Conservation (phyloP, 192 early-diverging fungal genomes). For the Coemansia sp. region DNA sequence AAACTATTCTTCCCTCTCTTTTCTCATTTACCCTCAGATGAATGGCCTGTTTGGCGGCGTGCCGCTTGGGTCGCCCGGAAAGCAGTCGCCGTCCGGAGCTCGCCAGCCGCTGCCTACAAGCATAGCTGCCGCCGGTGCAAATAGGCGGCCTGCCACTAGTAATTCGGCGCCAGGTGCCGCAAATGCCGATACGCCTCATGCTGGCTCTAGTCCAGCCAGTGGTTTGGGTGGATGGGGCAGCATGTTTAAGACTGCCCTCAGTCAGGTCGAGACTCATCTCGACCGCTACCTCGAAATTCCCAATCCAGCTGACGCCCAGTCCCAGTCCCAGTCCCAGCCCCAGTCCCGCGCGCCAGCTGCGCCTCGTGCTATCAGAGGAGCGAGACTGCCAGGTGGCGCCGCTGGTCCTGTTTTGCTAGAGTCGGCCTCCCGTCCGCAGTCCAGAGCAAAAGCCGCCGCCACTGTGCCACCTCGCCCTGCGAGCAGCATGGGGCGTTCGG, state of each 20-base stretch:
- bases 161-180: not conserved
- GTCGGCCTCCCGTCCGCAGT: not conserved
- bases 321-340: not conserved
- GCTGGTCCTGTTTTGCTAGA: not conserved
- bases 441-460: slow-evolving; percentile 9
- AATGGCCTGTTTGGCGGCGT: slow-evolving; percentile 40
- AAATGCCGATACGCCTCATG: not conserved
- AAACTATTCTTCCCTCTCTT: too few species aligned
- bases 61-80: slow-evolving; percentile 12
- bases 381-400: not conserved
- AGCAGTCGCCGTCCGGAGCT: slow-evolving; percentile 2
- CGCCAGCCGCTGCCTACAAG: not conserved
- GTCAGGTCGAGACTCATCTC: slow-evolving; percentile 70
- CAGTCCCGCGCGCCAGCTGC: slow-evolving; percentile 5
- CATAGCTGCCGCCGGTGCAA: not conserved
- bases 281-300: slow-evolving; percentile 71
- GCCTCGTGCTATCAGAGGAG: not conserved
- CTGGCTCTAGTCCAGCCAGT: not conserved
- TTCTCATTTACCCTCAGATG: slow-evolving; percentile 12
- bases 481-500: not conserved
- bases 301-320: slow-evolving; percentile 13
- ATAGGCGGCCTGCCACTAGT: not conserved
- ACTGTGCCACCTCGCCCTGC: not conserved
- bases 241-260: slow-evolving; percentile 72
- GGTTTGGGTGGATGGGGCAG: slow-evolving; percentile 57